Conservation (phyloP, 768 basidiomycete genomes). For the Hortiboletus flavorubellus region DNA sequence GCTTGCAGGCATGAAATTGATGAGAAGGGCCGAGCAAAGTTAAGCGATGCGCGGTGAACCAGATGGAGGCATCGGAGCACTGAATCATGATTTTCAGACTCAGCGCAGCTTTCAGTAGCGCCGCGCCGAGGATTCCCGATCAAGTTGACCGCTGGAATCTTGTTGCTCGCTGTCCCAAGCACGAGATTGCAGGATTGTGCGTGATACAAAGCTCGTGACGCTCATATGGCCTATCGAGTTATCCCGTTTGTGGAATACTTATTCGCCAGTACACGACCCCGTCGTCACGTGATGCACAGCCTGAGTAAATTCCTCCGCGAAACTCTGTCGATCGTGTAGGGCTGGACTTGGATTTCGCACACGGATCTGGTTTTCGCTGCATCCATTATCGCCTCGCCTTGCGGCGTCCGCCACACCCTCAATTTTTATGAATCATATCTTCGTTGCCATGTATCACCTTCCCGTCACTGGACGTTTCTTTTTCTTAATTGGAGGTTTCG, state of each 20-base stretch:
- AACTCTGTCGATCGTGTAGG: slow-evolving; percentile 4
- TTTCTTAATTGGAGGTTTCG: slow-evolving; percentile 22
- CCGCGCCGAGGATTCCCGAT: slow-evolving; percentile 20
- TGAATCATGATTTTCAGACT: slow-evolving; percentile 21
- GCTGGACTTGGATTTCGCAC: slow-evolving; percentile 1
- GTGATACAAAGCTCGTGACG: neutral
- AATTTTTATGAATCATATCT: slow-evolving; percentile 1
- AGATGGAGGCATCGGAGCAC: slow-evolving; percentile 2
- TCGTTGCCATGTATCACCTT: slow-evolving; percentile 23
- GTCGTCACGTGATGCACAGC: slow-evolving; percentile 1
- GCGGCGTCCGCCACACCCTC: slow-evolving; percentile 25
- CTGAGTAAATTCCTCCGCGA: slow-evolving; percentile 4
- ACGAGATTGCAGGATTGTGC: neutral
- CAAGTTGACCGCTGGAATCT: slow-evolving; percentile 11
- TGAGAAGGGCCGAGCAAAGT: neutral
- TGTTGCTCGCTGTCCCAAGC: neutral
- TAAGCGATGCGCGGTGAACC: neutral
- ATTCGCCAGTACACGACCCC: neutral
- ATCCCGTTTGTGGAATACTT: neutral
- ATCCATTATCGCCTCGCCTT: slow-evolving; percentile 12
- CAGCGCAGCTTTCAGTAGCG: slow-evolving; percentile 9
- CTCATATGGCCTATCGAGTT: neutral
- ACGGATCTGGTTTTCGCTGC: slow-evolving; percentile 15
- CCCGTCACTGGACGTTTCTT: slow-evolving; percentile 21
- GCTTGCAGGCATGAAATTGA: neutral